Conservation (phyloP, 495 filamentous ascomycete genomes). For the Margaritispora aquatica region DNA sequence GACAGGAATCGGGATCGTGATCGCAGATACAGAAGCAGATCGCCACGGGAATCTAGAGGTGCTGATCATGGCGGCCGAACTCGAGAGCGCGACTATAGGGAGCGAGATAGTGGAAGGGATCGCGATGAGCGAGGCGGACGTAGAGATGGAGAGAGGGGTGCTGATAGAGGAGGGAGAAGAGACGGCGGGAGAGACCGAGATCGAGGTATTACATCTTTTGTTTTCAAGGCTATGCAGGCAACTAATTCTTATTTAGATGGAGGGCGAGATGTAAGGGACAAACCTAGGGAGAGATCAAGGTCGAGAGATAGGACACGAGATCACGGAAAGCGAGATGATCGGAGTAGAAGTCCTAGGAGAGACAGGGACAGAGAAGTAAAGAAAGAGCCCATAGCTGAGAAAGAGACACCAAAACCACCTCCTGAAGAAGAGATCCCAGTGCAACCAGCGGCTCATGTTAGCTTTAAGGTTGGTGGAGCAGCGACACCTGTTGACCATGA, state of each 20-base stretch:
- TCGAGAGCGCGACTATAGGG: not conserved
- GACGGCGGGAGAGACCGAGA: not conserved
- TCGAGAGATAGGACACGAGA: slow-evolving; percentile 30
- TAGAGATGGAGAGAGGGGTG: slow-evolving; percentile 3
- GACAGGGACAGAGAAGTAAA: slow-evolving; percentile 27
- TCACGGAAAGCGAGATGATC: slow-evolving; percentile 24
- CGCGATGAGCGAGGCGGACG: slow-evolving; percentile 8
- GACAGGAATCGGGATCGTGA: slow-evolving; percentile 14
- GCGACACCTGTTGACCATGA: slow-evolving; percentile 15
- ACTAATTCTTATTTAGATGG: slow-evolving; percentile 9
- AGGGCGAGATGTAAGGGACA: slow-evolving; percentile 10
- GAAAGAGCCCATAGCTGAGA: slow-evolving; percentile 9
- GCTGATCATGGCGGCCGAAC: not conserved
- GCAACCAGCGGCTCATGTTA: slow-evolving; percentile 18
- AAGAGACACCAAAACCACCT: not conserved
- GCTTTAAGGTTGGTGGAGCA: slow-evolving; percentile 18
- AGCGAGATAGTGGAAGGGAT: not conserved
- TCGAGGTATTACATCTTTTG: not conserved
- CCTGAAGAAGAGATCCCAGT: slow-evolving; percentile 3
- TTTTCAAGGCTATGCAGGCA: not conserved
- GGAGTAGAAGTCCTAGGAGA: slow-evolving; percentile 28
- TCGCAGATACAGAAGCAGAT: slow-evolving; percentile 12
- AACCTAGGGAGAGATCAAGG: slow-evolving; percentile 15
- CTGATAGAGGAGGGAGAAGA: slow-evolving; percentile 8
- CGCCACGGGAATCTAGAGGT: slow-evolving; percentile 6